Evolutionary conservation across 2,329 filamentous ascomycete genomes (phyloP), one percentile per base, ranked within the genome.

Genomic region (Aspergillus amoenus): DNA sequence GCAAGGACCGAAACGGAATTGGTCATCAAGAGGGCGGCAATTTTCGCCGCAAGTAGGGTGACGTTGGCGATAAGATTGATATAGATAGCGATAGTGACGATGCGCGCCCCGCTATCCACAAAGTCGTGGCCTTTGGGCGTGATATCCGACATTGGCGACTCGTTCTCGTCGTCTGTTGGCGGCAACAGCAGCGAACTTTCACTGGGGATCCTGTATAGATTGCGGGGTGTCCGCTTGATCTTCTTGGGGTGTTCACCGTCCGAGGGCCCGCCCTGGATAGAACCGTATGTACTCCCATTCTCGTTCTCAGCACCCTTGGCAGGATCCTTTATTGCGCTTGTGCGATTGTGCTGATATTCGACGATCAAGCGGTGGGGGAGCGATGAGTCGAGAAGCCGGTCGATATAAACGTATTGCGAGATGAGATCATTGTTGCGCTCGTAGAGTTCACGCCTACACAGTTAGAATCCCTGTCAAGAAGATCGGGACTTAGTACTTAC

Each of bases 371-470:
- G 88, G 69, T 96, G 93, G 2, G 93, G 93, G n/a, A 96, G 84
- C 30, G 91, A 93, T 8, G 91, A 96, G 75, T 96, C 92, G 60
- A 97, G 82, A 56, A 97, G 80, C 52, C 88, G 85, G 75, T 97
- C 93, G 66, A 97, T 96, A 72, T 95, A 97, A 61, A 95, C 81
- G 72, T 97, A 97, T 71, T 96, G 89, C 72, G 94, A 90, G 58
- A 97, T 86, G 43, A 97, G 81, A 64, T 88, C 87, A 76, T 97
- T 97, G 70, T 88, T 93, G 43, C 90, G 86, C 78, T 95, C 88
- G 70, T 97, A 96, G 77, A 96, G 97, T 68, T 88, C 70, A 46
- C 92, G 89, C 59, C 85, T 88, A 61, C 12, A 18, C 8, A 3
- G 8, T 43, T 54, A 30, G 6, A 11, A 37, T 13, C 51, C 55